Evolutionary conservation across 164 flowering plant genomes (phyloP).

Genomic region (Saururus chinensis): DNA sequence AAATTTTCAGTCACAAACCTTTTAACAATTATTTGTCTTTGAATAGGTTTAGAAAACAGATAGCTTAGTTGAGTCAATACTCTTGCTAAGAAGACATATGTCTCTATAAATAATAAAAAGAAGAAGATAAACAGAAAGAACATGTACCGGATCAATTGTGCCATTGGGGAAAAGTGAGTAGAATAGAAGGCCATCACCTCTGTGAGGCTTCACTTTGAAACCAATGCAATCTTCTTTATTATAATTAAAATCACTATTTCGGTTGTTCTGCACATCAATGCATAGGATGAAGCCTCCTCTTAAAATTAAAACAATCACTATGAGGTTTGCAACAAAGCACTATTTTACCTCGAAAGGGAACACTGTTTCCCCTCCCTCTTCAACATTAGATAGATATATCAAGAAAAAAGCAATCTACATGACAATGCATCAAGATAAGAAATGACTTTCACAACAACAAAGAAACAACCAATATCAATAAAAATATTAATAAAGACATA

Average conservation of each 20-base stretch:
- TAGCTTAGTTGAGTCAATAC: background rate
- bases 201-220: conserved; percentile 80
- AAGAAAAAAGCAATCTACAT: conserved; percentile 20
- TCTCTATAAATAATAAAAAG: background rate
- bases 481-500: too few species aligned
- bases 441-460: too few species aligned
- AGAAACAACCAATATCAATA: too few species aligned
- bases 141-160: conserved; percentile 69
- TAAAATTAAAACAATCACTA: background rate
- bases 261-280: conserved; percentile 44
- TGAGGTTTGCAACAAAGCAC: too few species aligned
- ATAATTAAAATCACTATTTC: conserved; percentile 39
- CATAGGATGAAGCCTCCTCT: background rate
- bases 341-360: conserved; percentile 12
- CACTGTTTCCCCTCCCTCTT: conserved; percentile 11
- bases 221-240: conserved; percentile 62
- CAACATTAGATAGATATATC: conserved; percentile 11
- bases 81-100: background rate
- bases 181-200: conserved; percentile 85
- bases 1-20: too few species aligned
- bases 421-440: background rate
- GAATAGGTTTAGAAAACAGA: too few species aligned
- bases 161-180: conserved; percentile 76
- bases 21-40: too few species aligned
- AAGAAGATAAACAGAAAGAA: too few species aligned